Evolutionary conservation across 495 filamentous ascomycete species (phyloP), one percentile per base, ranked within the genome.

Genomic region (Penicillium lividum): DNA sequence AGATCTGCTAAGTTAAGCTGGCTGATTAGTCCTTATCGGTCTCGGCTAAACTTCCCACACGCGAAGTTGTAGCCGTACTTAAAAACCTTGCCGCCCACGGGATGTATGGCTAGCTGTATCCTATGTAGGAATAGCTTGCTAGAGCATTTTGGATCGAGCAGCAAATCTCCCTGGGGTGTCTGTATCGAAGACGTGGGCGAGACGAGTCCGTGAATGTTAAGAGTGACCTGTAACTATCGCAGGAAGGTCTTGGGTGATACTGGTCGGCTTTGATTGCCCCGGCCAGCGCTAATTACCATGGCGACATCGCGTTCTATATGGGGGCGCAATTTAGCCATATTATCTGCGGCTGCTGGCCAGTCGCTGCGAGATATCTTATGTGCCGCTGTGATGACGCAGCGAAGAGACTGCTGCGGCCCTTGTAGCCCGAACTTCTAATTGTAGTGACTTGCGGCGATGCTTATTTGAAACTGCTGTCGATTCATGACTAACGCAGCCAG

Each of bases 401-500:
- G 34, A 38, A 38, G 10, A 38, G 34, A 38, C 34, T 38, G 10
- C 34, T 38, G 34, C 34, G 34, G 34, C 34, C 34, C 34, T 10
- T 38, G 34, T 3, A 38, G 34, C 34, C 34, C 29, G 43, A 71
- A 67, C 10, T 45, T 58, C 68, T 57, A 71, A 49, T 54, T 55
- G 27, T 31, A 63, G 42, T 54, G 49, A 13, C 56, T 59, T 15
- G 61, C 36, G 36, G 64, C 50, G 27, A 63, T 54, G 22, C 58
- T 56, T 34, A 72, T 53, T 18, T 57, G 28, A 31, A 61, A 66
- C n/a, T 42, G 48, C 8, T 64, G 18, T 29, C 62, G 60, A 47
- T 55, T 53, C 58, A 68, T 60, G 1, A 65, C 57, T 10, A 72
- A 51, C 27, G 60, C 54, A 22, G 69, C 67, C 11, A 72, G 33